Evolutionary conservation across 345 rosid genomes (phyloP).

Genomic region (Pistacia integerrima): DNA sequence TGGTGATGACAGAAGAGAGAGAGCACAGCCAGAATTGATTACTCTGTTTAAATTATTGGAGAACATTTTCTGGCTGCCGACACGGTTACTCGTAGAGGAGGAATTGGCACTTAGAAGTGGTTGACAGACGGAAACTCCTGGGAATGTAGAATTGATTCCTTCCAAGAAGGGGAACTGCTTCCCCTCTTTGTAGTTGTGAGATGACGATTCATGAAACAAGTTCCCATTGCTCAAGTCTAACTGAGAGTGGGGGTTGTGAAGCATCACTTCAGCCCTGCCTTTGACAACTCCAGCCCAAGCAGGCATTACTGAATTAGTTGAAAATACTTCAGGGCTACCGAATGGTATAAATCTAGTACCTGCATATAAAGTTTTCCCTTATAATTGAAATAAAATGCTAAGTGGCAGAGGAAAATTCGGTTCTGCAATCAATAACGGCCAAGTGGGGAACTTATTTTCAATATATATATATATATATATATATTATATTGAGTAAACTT

Average conservation of each 20-base stretch:
- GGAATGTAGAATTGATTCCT: slow-evolving; percentile 28
- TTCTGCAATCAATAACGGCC: neutral
- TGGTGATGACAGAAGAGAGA: slow-evolving; percentile 91
- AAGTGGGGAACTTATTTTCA: too few species aligned
- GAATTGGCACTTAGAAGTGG: slow-evolving; percentile 29
- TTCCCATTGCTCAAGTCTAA: slow-evolving; percentile 38
- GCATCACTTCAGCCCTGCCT: slow-evolving; percentile 33
- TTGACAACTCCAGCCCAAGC: slow-evolving; percentile 47
- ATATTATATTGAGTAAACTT: neutral
- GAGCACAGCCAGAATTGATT: slow-evolving; percentile 53
- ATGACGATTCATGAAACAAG: slow-evolving; percentile 35
- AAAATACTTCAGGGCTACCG: slow-evolving; percentile 41
- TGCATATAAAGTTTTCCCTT: slow-evolving; percentile 22
- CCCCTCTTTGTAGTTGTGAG: slow-evolving; percentile 34
- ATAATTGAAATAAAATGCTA: neutral
- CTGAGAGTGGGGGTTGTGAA: slow-evolving; percentile 26
- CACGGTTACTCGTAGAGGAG: slow-evolving; percentile 24
- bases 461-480: neutral
- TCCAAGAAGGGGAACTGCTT: slow-evolving; percentile 49
- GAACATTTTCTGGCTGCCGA: slow-evolving; percentile 45
- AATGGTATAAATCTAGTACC: slow-evolving; percentile 50
- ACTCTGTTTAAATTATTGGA: slow-evolving; percentile 30
- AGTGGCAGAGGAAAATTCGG: neutral
- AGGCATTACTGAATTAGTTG: slow-evolving; percentile 34
- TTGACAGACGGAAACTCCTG: slow-evolving; percentile 37